A percentile compares a stretch with the other conserved stretches of the same genome.
Conservation (phyloP, 192 early-diverging fungal genomes). For the Umbelopsis sp. region DNA sequence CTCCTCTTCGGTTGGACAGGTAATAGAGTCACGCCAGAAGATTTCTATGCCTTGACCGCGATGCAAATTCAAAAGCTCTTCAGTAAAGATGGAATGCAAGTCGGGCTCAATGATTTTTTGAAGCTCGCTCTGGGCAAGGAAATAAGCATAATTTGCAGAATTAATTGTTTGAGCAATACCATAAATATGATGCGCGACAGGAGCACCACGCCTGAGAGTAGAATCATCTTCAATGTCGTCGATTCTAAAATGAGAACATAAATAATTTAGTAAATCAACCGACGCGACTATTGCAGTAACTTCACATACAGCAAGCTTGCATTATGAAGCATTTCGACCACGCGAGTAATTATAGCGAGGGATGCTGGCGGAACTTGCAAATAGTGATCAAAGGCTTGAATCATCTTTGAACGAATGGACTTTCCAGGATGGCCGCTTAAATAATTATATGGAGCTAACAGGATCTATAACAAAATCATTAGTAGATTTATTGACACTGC, state of each 20-base stretch:
- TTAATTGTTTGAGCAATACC: conserved; percentile 94
- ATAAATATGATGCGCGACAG: conserved; percentile 96
- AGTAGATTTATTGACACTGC: background rate
- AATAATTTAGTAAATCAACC: background rate
- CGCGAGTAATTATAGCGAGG: conserved; percentile 70
- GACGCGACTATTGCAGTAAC: background rate
- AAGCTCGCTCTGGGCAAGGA: conserved; percentile 82
- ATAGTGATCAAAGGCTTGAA: conserved; percentile 91
- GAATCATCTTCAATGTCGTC: conserved; percentile 98
- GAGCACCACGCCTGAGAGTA: conserved; percentile 77
- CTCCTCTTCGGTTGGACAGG: conserved; percentile 83
- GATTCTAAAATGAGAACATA: conserved; percentile 52
- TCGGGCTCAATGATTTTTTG: conserved; percentile 61
- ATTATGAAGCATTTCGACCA: conserved; percentile 93
- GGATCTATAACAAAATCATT: conserved; percentile 51
- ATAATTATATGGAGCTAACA: conserved; percentile 92
- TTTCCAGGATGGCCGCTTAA: conserved; percentile 86
- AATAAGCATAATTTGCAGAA: conserved; percentile 95
- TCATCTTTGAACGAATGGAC: conserved; percentile 86
- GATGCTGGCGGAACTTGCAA: conserved; percentile 68
- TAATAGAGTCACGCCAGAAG: conserved; percentile 83
- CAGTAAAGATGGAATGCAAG: conserved; percentile 84
- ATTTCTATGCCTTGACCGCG: conserved; percentile 95
- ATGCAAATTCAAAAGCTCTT: conserved; percentile 89
- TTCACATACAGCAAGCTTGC: conserved; percentile 78